Evolutionary conservation across 768 basidiomycete species (phyloP), one percentile per base, ranked within the genome.

Genomic region (Phanerochaete sordida): DNA sequence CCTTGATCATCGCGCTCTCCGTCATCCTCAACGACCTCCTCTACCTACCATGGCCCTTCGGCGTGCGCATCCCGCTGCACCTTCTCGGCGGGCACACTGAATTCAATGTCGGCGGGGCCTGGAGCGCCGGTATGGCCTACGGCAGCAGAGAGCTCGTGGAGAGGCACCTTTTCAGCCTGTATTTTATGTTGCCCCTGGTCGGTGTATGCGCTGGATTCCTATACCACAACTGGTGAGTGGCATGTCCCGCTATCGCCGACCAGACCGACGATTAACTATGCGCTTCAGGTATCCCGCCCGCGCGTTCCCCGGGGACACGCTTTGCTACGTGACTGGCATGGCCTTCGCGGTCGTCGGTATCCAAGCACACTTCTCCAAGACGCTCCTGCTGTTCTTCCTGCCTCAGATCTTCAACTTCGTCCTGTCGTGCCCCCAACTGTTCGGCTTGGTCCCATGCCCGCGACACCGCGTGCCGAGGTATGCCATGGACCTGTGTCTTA

Each of bases 341-440:
- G 93, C 97, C 3, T 98, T 99, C 71, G 90, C 97, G 0, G 95
- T 97, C 9, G 95, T 96, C 31, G 95, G 94, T 24, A 98, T 99
- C 63, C 93, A 97, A 68, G 94, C 91, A 0, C 97, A 99, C 73
- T 98, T 95, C 73, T 93, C 93, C 56, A 99, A 99, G 75, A 99
- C 97, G 0, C 77, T 99, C 9, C 81, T 98, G 59, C 77, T 98
- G 26, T 98, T 99, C 80, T 98, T 98, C 77, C 81, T 99, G 50
- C 97, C 97, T 3, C 97, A 99, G 72, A 90, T 97, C 63, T 95
- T 98, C 84, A 99, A 99, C 73, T 99, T 99, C 70, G 57, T 98
- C 52, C 78, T 98, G 39, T 96, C 94, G 13, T 91, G 89, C 65
- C 97, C 97, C 12, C 97, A 99, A 70, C 76, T 99, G 2, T 98